Conservation (phyloP, 1,284 basidiomycete genomes). For the Austropuccinia psidii region DNA sequence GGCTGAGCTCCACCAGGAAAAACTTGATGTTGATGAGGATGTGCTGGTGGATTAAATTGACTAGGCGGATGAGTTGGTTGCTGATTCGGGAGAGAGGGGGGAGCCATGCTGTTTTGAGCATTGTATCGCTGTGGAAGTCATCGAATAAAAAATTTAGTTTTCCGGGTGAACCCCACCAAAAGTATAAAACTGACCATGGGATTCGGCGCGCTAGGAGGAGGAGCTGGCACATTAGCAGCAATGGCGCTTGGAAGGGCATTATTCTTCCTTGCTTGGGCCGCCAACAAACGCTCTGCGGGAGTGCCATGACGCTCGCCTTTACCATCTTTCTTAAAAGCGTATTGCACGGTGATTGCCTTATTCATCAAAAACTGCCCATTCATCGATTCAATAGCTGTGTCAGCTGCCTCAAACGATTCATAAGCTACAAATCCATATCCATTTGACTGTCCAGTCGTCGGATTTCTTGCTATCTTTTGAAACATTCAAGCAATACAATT, state of each 20-base stretch:
- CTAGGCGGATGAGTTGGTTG: constrained; percentile 33
- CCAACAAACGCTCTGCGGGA: constrained; percentile 83
- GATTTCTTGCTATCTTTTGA: constrained; percentile 79
- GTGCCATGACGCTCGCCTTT: constrained; percentile 97
- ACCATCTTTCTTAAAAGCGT: constrained; percentile 97
- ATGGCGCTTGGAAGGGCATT: constrained; percentile 64
- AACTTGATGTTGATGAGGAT: constrained; percentile 11
- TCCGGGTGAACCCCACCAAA: constrained; percentile 46
- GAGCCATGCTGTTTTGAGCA: constrained; percentile 38
- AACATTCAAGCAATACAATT: neutral
- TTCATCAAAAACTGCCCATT: constrained; percentile 96
- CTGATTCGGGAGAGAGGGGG: constrained; percentile 17
- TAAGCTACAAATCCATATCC: constrained; percentile 95
- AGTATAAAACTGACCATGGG: constrained; percentile 50
- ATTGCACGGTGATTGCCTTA: constrained; percentile 90
- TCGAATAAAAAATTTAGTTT: neutral
- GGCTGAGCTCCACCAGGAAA: neutral
- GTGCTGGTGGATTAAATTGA: constrained; percentile 38
- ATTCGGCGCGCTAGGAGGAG: constrained; percentile 52
- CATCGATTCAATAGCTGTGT: constrained; percentile 93
- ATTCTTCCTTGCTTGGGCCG: constrained; percentile 89
- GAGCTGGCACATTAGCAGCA: constrained; percentile 56
- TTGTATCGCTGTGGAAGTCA: constrained; percentile 17
- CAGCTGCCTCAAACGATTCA: constrained; percentile 93
- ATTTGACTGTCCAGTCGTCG: constrained; percentile 73